Conservation (phyloP, 176 grass and related monocot species). For the Eremochloa ophiuroides region DNA sequence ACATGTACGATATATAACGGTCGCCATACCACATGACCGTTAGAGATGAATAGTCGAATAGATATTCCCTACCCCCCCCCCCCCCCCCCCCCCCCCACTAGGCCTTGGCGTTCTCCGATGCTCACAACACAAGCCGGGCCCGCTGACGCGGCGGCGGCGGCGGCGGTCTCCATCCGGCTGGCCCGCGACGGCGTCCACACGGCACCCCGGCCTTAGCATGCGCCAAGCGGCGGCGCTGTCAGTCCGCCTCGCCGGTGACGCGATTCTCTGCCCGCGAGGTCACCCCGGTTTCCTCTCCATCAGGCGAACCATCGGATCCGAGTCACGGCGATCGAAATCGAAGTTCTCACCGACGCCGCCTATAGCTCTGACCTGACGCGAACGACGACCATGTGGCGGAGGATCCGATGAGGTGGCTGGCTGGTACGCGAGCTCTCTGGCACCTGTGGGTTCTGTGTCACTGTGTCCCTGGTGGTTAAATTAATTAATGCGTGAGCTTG, state of each 20-base stretch:
- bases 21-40: too few relatives aligned
- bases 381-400: neutral
- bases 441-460: neutral
- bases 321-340: neutral
- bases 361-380: neutral
- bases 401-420: neutral
- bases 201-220: neutral
- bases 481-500: neutral
- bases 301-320: neutral
- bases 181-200: neutral
- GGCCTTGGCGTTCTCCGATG: neutral
- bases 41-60: too few relatives aligned
- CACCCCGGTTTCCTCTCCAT: neutral
- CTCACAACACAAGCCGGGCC: neutral
- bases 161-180: neutral
- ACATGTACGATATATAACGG: too few relatives aligned
- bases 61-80: too few relatives aligned
- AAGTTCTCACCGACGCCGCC: neutral
- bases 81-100: too few relatives aligned
- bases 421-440: neutral
- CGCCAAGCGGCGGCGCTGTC: constrained; percentile 13
- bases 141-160: neutral
- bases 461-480: neutral
- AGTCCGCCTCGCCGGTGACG: neutral
- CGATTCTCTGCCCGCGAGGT: neutral